Base-by-base conservation (phyloP, 768 basidiomycete genomes). In the Pisolithus marmoratus region DNA sequence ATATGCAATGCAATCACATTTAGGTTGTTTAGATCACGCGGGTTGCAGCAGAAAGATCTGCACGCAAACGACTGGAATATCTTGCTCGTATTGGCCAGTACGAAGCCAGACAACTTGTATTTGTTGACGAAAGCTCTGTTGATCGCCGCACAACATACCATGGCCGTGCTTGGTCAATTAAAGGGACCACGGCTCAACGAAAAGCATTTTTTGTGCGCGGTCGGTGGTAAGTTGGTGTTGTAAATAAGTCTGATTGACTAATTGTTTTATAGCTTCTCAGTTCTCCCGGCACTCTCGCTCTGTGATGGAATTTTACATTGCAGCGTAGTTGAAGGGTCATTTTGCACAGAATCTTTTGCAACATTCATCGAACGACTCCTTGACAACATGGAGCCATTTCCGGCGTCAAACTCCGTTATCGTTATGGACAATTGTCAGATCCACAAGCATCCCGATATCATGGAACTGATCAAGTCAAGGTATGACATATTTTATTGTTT, bases 401-500 rank as follows among this genome's bases (percentile, higher is more conserved):
- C 71, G 0, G 52, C 27, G 0, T 57, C 55, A 3, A 70, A 72
- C 12, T 72, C 67, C 8, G 70, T 74, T 1, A 51, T 74, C 36
- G 58, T 74, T 1, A 69, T 74, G 65, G 73, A 74, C 52, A 74
- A 73, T 55, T 65, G 65, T 6, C 26, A 47, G 1, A 71, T 73
- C 19, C 71, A 75, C 53, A 62, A 73, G 31, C 50, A 55, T 24
- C 50, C 54, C 0, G 54, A 55, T 1, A 52, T 75, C 4, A 47
- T 38, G 2, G 64, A 68, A 19, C 53, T 70, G 46, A 59, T 72
- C 44, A 60, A 70, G 48, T 57, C 54, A 15, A 51, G 60, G 70
- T 73, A 56, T n/a, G n/a, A 46, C 19, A n/a, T 40, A 4, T 40
- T 4, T 8, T 40, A 19, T 8, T n/a, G 19, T 40, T 40, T 40